phyloP scores from a whole-genome alignment of 2,329 filamentous ascomycete species.

The Venturiaceae sp. region DNA sequence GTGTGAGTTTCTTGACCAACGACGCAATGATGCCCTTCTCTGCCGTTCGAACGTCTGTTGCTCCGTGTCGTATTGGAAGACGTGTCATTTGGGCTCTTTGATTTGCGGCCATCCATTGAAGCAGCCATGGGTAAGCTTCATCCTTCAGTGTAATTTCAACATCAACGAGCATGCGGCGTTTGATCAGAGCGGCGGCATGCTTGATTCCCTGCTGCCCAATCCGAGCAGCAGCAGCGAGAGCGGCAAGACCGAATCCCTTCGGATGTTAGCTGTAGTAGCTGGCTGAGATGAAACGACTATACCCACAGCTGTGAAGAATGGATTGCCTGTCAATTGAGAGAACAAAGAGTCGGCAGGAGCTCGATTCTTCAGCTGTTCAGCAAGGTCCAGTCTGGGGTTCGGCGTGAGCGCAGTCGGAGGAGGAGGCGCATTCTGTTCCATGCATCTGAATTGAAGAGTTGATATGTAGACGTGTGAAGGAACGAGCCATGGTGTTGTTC shows the following conservation, averaged over 20 bases:
- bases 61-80: not conserved
- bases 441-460: slow-evolving; percentile 11
- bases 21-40: slow-evolving; percentile 35
- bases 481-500: too few relatives aligned
- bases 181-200: slow-evolving; percentile 61
- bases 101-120: slow-evolving; percentile 87
- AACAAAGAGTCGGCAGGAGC: slow-evolving; percentile 26
- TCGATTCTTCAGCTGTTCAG: slow-evolving; percentile 25
- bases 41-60: slow-evolving; percentile 15
- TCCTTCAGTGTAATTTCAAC: slow-evolving; percentile 94
- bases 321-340: slow-evolving; percentile 37
- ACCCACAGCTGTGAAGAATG: slow-evolving; percentile 44
- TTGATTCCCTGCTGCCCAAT: slow-evolving; percentile 71
- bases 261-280: not conserved
- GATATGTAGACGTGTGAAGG: too few relatives aligned
- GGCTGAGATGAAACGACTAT: slow-evolving; percentile 30
- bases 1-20: slow-evolving; percentile 47
- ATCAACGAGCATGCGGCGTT: slow-evolving; percentile 81
- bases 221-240: slow-evolving; percentile 71
- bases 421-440: slow-evolving; percentile 25
- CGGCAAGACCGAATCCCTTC: slow-evolving; percentile 79
- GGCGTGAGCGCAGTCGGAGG: slow-evolving; percentile 16
- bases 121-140: slow-evolving; percentile 85
- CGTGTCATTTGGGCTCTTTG: slow-evolving; percentile 45
- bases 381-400: slow-evolving; percentile 19